Base-by-base conservation (phyloP, 2,329 filamentous ascomycete species). In the Capronia americana region DNA sequence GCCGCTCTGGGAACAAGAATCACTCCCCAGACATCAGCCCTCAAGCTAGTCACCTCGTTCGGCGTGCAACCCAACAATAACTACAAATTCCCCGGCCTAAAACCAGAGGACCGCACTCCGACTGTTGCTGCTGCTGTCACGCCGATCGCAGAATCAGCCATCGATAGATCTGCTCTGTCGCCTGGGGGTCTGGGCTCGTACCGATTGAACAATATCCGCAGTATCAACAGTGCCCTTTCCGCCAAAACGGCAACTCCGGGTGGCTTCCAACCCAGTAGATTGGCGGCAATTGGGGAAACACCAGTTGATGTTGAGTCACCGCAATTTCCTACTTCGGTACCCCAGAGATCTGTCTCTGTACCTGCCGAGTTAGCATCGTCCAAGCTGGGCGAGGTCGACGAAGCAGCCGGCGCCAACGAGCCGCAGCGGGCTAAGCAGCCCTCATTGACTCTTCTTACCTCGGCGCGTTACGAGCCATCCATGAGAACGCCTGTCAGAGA, bases 1-100 rank as follows among this genome's bases (percentile, higher is more conserved):
- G 65, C 67, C 30, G 67, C 68, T 11, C 67, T 67, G 86, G 85
- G 79, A 10, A 82, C 79, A 57, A 78, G 85, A 34, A 79, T 86
- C 54, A 87, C 92, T 59, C 88, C 89, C 12, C 96, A 96, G 80
- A 89, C 90, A 30, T 92, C 92, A 10, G 88, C 94, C 0, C 82
- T 98, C 67, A 97, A 96, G 77, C 86, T 98, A 1, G 96, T 98
- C 73, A 98, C 95, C 0, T 90, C 91, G 0, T 98, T 99, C 74
- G 90, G 88, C 24, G 64, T 73, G 6, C 76, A 79, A 38, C 70
- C 75, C 0, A 77, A 74, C 46, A 73, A 77, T 4, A 88, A 89
- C 68, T 87, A 88, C 61, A 88, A 87, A 77, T 88, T 92, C 79
- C 87, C 83, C 20, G 82, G 84, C 3, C 72, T 84, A 30, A 82